phyloP scores from a whole-genome alignment of 2,329 filamentous ascomycete genomes.

The Pestalotiopsis sp. region DNA sequence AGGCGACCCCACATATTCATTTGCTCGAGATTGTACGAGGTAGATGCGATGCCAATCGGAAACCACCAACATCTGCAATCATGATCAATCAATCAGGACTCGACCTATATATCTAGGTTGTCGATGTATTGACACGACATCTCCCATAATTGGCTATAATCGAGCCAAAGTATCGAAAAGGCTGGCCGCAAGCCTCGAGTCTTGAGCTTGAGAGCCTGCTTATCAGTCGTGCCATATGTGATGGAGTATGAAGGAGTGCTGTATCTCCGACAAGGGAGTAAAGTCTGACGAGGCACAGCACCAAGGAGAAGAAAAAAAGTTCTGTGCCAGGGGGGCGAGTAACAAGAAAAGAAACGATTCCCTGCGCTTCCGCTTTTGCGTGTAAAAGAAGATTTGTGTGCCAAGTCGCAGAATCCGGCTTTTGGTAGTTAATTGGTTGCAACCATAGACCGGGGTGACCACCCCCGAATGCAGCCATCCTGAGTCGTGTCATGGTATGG shows the following conservation, averaged over 20 bases:
- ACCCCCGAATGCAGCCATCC: neutral
- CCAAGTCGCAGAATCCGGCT: neutral
- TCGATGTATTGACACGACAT: neutral
- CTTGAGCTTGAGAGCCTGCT: neutral
- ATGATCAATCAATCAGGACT: neutral
- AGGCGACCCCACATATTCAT: neutral
- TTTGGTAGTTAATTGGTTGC: neutral
- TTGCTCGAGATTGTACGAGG: neutral
- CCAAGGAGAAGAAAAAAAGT: neutral
- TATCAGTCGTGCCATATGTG: neutral
- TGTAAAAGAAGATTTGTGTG: neutral
- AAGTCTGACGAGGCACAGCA: too few relatives aligned
- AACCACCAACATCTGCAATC: neutral
- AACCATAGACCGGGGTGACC: neutral
- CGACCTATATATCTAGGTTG: neutral
- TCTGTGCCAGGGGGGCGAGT: neutral
- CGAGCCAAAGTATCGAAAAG: neutral
- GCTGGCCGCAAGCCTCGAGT: neutral
- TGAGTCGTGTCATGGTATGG: neutral
- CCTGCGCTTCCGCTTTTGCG: neutral
- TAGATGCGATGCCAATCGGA: neutral
- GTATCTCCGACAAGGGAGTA: neutral
- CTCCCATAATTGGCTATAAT: neutral
- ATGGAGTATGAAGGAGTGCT: neutral
- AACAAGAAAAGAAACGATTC: too few relatives aligned